Base-by-base conservation (phyloP, 2,329 filamentous ascomycete species). In the Alternaria burnsii region DNA sequence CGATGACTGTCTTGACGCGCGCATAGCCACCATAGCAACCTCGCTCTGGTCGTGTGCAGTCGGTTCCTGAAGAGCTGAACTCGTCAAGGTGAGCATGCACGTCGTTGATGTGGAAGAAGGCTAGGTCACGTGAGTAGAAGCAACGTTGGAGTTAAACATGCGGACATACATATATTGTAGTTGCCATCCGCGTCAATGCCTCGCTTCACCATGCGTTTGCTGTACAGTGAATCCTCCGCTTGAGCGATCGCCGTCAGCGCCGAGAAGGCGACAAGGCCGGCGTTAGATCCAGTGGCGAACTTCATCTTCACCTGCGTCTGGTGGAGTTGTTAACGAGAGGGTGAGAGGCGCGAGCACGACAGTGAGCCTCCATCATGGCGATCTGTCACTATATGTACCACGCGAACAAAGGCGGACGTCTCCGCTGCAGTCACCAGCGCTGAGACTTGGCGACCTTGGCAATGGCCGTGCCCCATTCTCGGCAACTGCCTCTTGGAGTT, bases 51-150 rank as follows among this genome's bases (percentile, higher is more conserved):
- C 82, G 76, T 0, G 82, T 84, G 79, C 88, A 90, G 76, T 89
- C 87, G 11, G 86, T 85, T 55, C 88, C 88, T 0, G 86, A 86
- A 14, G 84, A 82, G 28, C 83, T 80, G 76, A 87, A 90, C 74
- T 90, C 78, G 71, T 90, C 88, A 18, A 90, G 80, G 71, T 90
- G 88, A 14, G 88, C 84, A 72, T 90, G 88, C 14, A 90, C 86
- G 71, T 90, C 88, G 71, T 90, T 90, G 81, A 90, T 83, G 74
- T 90, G 88, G 78, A 89, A 89, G 79, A 90, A 89, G 7, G 87
- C 75, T 77, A 11, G 5, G n/a, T 56, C 38, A 48, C 20, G 34
- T 61, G 32, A 59, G 54, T 47, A 4, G 41, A 47, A 4, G 47
- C 18, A 32, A 24, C 11, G 7, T 6, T 8, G 10, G 6, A n/a